Evolutionary conservation across 2,329 filamentous ascomycete genomes (phyloP).

Genomic region (Sporothrix dimorphospora): DNA sequence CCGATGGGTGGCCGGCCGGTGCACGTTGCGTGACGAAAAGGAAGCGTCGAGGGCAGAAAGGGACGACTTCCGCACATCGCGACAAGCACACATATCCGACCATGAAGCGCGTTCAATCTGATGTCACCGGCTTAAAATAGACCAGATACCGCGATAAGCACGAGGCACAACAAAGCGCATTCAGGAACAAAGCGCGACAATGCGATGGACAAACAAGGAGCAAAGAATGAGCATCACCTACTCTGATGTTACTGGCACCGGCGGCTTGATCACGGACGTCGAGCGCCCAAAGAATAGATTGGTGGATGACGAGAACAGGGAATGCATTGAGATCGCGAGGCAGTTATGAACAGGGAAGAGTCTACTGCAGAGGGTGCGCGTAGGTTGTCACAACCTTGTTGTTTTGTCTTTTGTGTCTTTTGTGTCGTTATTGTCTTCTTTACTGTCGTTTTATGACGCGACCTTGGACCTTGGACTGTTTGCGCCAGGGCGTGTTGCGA

Average conservation of each 20-base stretch:
- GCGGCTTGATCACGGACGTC: constrained; percentile 6
- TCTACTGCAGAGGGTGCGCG: background rate
- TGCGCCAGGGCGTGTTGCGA: background rate
- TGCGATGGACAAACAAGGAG: background rate
- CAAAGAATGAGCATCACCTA: background rate
- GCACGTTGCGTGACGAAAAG: too few relatives aligned
- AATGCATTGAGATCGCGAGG: constrained; percentile 9
- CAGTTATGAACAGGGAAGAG: background rate
- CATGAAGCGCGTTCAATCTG: background rate
- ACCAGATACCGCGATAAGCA: background rate
- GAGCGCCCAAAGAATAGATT: constrained; percentile 28
- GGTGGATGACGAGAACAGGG: constrained; percentile 27
- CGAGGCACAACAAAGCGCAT: background rate
- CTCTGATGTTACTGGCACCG: background rate
- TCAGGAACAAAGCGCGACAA: background rate
- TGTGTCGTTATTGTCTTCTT: background rate
- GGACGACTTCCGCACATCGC: background rate
- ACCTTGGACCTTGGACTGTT: background rate
- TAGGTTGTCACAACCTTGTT: background rate
- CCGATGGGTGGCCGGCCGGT: too few relatives aligned
- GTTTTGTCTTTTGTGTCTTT: background rate
- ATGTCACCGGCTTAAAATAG: background rate
- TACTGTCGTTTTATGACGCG: background rate
- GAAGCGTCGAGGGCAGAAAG: background rate
- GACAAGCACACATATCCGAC: background rate